These are phyloP conservation scores for Cladosporium sp. DNA, from an alignment of 2,329 filamentous ascomycete species.

Conservation along the genomic window DNA sequence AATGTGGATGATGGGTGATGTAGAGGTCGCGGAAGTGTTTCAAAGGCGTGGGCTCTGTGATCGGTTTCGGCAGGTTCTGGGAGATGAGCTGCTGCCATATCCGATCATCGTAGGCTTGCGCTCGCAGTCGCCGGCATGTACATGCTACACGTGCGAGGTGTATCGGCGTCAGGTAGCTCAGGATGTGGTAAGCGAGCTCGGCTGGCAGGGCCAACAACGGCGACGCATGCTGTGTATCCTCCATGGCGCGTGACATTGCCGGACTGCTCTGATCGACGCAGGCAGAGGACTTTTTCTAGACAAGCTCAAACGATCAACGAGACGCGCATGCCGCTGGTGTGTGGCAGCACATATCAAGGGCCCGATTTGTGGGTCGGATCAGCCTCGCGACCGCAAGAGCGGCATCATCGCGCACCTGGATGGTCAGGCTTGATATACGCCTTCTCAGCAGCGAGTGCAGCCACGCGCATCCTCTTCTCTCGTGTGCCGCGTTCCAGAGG, in stretches of 20 bases:
- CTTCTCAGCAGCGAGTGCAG: not conserved
- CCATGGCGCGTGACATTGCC: not conserved
- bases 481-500: conserved; percentile 3
- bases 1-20: conserved; percentile 66
- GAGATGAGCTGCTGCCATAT: conserved; percentile 69
- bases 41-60: conserved; percentile 53
- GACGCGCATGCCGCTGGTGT: not conserved
- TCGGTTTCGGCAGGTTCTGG: conserved; percentile 54
- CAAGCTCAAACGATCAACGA: too few relatives aligned
- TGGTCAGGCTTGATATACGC: not conserved
- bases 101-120: conserved; percentile 57
- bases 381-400: not conserved
- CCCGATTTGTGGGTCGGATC: conserved; percentile 1
- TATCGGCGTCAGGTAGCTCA: conserved; percentile 57
- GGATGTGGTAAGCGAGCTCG: conserved; percentile 68
- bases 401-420: not conserved
- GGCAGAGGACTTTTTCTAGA: too few relatives aligned
- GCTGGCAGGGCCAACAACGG: conserved; percentile 56
- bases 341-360: not conserved
- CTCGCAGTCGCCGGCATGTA: conserved; percentile 56
- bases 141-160: conserved; percentile 57
- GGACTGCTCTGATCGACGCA: too few relatives aligned
- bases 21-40: conserved; percentile 66
- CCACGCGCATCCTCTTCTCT: not conserved
- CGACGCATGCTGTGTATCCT: conserved; percentile 2